Conservation (phyloP, 345 rosid genomes). For the Eucalyptus regnans region DNA sequence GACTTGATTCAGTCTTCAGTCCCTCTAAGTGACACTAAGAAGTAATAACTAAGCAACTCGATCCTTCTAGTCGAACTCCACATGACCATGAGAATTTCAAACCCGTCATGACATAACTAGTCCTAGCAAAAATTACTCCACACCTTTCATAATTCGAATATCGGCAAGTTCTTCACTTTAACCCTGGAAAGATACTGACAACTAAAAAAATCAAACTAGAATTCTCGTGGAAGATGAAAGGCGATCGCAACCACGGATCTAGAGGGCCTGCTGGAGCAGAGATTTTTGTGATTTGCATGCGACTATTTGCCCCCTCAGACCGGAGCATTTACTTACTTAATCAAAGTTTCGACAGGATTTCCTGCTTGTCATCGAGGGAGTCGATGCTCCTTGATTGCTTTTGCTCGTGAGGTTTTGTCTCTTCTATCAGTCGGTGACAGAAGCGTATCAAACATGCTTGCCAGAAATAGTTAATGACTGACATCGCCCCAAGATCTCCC, state of each 20-base stretch:
- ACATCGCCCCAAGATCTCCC: neutral
- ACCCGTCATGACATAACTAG: neutral
- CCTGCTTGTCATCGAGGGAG: neutral
- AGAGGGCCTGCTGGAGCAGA: neutral
- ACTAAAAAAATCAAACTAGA: neutral
- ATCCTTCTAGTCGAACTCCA: neutral
- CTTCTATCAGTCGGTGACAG: neutral
- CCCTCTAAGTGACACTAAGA: neutral
- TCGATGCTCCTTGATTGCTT: neutral
- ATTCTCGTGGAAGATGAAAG: neutral
- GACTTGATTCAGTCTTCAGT: neutral
- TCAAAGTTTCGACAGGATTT: neutral
- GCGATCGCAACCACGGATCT: neutral
- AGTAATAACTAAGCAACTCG: neutral
- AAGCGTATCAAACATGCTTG: neutral
- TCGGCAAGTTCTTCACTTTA: neutral
- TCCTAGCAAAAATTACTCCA: neutral
- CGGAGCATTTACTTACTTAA: neutral
- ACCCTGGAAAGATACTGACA: neutral
- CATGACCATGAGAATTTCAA: neutral
- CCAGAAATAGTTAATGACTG: neutral
- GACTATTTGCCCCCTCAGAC: neutral
- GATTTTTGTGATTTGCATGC: neutral
- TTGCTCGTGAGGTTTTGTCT: neutral
- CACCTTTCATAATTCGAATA: accelerated